phyloP scores from a whole-genome alignment of 805 yeast species.

The Teunomyces panamensis region DNA sequence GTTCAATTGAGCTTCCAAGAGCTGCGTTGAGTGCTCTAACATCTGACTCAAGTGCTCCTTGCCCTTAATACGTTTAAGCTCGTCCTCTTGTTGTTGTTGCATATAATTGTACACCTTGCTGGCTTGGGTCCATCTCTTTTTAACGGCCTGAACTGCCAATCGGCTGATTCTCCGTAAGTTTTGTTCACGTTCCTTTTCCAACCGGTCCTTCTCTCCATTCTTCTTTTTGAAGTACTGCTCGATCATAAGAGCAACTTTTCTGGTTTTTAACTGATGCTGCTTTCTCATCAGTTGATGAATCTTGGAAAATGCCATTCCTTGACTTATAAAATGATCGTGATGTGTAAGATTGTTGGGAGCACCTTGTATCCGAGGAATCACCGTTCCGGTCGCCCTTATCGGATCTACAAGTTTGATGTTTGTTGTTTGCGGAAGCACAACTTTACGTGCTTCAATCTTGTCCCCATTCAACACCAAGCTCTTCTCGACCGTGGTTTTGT shows the following conservation, averaged over 20 bases:
- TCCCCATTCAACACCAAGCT: constrained; percentile 42
- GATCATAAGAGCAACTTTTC: constrained; percentile 74
- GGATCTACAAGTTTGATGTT: constrained; percentile 43
- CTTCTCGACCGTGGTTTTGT: constrained; percentile 33
- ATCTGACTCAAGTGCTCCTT: constrained; percentile 84
- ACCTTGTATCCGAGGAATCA: constrained; percentile 44
- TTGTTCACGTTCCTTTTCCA: constrained; percentile 70
- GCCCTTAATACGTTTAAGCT: constrained; percentile 74
- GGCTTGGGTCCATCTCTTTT: constrained; percentile 88
- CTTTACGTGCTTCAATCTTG: constrained; percentile 48
- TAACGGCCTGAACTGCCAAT: constrained; percentile 77
- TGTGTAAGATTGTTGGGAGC: constrained; percentile 46
- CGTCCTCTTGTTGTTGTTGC: constrained; percentile 76
- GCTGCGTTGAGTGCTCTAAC: constrained; percentile 85
- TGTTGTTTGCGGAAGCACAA: constrained; percentile 43
- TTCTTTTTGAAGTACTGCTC: constrained; percentile 84
- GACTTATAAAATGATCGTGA: constrained; percentile 72
- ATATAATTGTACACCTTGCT: constrained; percentile 72
- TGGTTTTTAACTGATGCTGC: constrained; percentile 62
- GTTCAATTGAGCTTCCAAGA: constrained; percentile 79
- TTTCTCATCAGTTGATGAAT: constrained; percentile 64
- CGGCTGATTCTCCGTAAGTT: constrained; percentile 70
- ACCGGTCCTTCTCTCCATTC: constrained; percentile 85
- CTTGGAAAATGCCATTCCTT: constrained; percentile 69
- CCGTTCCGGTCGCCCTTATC: constrained; percentile 42